Evolutionary conservation across 305 asterid species (phyloP).

Genomic region (Solanum chacoense): DNA sequence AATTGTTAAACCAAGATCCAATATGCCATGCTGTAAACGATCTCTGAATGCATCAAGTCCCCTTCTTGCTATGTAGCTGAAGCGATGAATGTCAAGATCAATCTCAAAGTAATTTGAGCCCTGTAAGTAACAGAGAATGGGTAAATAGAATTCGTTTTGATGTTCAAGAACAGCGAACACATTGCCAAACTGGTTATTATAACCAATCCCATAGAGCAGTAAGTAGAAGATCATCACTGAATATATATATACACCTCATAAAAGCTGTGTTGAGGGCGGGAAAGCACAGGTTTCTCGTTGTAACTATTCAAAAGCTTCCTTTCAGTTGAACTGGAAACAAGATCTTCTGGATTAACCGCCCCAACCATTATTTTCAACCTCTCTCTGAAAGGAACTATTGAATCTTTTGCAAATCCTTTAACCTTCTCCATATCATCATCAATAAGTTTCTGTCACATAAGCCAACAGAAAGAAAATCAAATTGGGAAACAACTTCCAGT

Average conservation of each 20-base stretch:
- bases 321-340: conserved; percentile 81
- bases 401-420: conserved; percentile 86
- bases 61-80: conserved; percentile 92
- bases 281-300: conserved; percentile 91
- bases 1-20: conserved; percentile 79
- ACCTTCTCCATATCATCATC: conserved; percentile 82
- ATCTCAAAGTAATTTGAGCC: conserved; percentile 83
- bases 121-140: conserved; percentile 15
- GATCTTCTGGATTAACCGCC: conserved; percentile 71
- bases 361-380: conserved; percentile 92
- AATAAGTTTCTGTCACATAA: conserved; percentile 45
- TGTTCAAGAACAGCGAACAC: not conserved
- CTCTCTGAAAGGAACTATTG: conserved; percentile 72
- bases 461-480: not conserved
- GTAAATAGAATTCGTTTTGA: not conserved
- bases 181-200: not conserved
- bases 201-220: not conserved
- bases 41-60: conserved; percentile 94
- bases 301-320: conserved; percentile 75
- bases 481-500: not conserved
- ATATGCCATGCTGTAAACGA: conserved; percentile 56
- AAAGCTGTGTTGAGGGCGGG: conserved; percentile 94
- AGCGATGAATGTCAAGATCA: conserved; percentile 96
- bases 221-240: not conserved
- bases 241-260: conserved; percentile 36